phyloP scores from a whole-genome alignment of 2,329 filamentous ascomycete species.

The Akanthomyces dipterigenus region DNA sequence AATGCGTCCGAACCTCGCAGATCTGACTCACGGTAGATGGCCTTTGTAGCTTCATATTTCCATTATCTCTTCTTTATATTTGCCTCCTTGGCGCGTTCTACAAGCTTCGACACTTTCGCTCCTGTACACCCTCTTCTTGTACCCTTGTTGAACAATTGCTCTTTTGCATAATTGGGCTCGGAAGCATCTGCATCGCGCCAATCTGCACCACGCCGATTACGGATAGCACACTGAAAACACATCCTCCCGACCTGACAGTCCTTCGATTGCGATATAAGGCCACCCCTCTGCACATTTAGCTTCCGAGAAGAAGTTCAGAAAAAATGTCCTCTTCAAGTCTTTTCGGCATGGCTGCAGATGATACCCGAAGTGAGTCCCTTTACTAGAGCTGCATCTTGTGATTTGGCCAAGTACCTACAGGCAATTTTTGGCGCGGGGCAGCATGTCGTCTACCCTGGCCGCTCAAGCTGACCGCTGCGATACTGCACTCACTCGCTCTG shows the following conservation, averaged over 20 bases:
- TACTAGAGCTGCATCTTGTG: not conserved
- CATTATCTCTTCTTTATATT: not conserved
- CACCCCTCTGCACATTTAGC: not conserved
- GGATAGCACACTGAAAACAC: constrained; percentile 1
- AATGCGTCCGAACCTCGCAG: constrained; percentile 4
- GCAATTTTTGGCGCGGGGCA: not conserved
- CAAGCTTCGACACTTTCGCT: not conserved
- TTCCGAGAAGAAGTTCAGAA: not conserved
- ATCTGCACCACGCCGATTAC: constrained; percentile 8
- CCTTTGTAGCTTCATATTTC: not conserved
- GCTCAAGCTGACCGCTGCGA: not conserved
- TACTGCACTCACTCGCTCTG: not conserved
- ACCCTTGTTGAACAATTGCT: not conserved
- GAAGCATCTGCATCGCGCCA: not conserved
- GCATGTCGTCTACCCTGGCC: not conserved
- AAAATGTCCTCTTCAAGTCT: constrained; percentile 34
- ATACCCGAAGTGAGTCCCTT: constrained; percentile 33
- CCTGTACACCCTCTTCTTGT: not conserved
- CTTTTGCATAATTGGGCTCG: not conserved
- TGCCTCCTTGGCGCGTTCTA: not conserved
- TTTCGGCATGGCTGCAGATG: constrained; percentile 37
- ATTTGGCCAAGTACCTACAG: not conserved
- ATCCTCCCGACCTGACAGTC: constrained; percentile 4
- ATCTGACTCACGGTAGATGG: constrained; percentile 10
- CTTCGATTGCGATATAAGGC: not conserved